These are phyloP conservation scores for Lolium multiflorum DNA, from an alignment of 176 grass and related monocot species.

Conservation along the genomic window DNA sequence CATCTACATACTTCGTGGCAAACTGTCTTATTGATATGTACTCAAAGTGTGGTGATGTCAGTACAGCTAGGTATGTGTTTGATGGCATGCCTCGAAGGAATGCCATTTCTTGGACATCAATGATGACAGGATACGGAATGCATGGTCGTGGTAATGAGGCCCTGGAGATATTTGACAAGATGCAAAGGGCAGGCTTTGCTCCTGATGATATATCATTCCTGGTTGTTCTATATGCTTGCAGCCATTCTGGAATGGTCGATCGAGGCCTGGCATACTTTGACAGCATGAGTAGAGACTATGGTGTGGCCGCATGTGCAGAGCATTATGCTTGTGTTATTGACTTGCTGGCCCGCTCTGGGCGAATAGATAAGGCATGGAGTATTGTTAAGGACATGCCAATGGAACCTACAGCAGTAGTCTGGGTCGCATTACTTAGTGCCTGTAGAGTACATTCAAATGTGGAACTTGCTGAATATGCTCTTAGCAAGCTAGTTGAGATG, in stretches of 20 bases:
- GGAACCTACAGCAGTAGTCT: slow-evolving; percentile 74
- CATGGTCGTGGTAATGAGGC: slow-evolving; percentile 71
- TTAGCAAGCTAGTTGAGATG: slow-evolving; percentile 59
- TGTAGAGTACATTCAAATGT: slow-evolving; percentile 86
- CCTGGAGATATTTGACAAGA: slow-evolving; percentile 74
- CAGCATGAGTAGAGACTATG: slow-evolving; percentile 66
- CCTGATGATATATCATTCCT: slow-evolving; percentile 87
- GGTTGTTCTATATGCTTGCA: slow-evolving; percentile 87
- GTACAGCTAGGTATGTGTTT: slow-evolving; percentile 76
- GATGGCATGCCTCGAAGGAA: slow-evolving; percentile 67
- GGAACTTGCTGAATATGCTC: slow-evolving; percentile 85
- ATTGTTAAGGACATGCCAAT: slow-evolving; percentile 78
- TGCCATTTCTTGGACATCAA: slow-evolving; percentile 85
- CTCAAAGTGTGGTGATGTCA: slow-evolving; percentile 73
- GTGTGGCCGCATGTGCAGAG: slow-evolving; percentile 58
- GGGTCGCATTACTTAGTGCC: slow-evolving; percentile 79
- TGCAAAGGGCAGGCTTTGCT: slow-evolving; percentile 68
- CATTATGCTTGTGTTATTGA: slow-evolving; percentile 93
- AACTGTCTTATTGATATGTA: slow-evolving; percentile 97
- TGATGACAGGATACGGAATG: slow-evolving; percentile 92
- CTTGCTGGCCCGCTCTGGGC: slow-evolving; percentile 73
- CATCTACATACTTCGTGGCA: slow-evolving; percentile 57
- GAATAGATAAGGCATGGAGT: slow-evolving; percentile 75
- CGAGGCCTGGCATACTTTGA: slow-evolving; percentile 74
- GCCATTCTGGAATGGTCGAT: slow-evolving; percentile 89